Conservation (phyloP, 1,284 basidiomycete species). For the Rhodotorula sp. region DNA sequence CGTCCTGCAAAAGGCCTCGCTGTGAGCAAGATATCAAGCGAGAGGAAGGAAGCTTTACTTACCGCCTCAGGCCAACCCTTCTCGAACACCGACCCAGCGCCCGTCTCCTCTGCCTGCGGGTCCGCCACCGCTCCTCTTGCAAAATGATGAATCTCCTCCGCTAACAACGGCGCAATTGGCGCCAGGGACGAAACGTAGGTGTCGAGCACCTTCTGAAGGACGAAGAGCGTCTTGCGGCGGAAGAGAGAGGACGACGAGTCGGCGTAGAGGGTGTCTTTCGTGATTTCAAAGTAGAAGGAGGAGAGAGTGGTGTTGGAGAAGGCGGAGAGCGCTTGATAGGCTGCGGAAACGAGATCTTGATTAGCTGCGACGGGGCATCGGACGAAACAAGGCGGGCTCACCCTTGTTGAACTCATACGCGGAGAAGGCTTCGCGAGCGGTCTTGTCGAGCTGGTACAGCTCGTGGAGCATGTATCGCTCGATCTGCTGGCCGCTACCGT, state of each 20-base stretch:
- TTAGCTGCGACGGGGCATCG: not conserved
- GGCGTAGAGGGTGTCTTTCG: constrained; percentile 87
- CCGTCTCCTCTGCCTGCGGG: constrained; percentile 21
- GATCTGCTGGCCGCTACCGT: constrained; percentile 53
- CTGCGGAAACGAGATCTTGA: constrained; percentile 39
- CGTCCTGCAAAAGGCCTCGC: not conserved
- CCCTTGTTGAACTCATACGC: constrained; percentile 81
- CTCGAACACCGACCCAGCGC: constrained; percentile 60
- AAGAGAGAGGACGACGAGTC: constrained; percentile 57
- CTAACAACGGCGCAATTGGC: constrained; percentile 85
- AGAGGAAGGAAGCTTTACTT: not conserved
- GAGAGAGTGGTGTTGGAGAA: constrained; percentile 57
- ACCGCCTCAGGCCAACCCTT: constrained; percentile 60
- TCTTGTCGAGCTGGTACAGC: constrained; percentile 67
- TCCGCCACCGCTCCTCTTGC: constrained; percentile 35
- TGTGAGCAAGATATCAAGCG: not conserved
- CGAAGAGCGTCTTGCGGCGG: constrained; percentile 66
- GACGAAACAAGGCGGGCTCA: constrained; percentile 46
- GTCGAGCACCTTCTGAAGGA: constrained; percentile 67
- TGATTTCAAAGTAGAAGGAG: constrained; percentile 79
- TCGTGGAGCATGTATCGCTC: constrained; percentile 86
- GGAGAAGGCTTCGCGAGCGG: constrained; percentile 66
- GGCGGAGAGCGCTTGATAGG: constrained; percentile 50
- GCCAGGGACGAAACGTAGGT: constrained; percentile 72
- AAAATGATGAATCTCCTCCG: constrained; percentile 78